Base-by-base conservation (phyloP, 805 yeast genomes). In the Wickerhamomyces strasburgensis region DNA sequence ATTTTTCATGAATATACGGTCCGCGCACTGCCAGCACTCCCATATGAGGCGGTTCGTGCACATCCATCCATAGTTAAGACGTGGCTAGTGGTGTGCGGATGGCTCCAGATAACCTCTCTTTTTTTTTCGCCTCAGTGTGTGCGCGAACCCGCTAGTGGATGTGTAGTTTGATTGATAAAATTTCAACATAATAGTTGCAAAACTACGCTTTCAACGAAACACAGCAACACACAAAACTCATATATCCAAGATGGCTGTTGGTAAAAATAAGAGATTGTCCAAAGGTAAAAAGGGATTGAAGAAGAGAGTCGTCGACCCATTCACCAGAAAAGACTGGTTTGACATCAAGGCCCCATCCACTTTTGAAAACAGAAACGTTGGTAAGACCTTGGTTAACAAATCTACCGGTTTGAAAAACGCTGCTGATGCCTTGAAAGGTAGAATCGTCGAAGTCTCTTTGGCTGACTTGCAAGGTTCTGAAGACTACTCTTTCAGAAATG, bases 391-490 rank as follows among this genome's bases (percentile, higher is more conserved):
- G 64, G 94, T 90, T 71, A 90, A 90, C 95, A 90, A 86, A 71
- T 84, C 96, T 47, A 85, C 96, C 60, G 98, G 98, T 85, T 79
- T 90, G 69, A 84, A 85, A 78, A 88, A 84, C 75, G 96, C 97
- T 66, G 88, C 88, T 64, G 98, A 90, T 70, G 95, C 95, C 64
- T 83, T 90, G 67, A 90, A 88, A 76, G 98, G 98, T 64, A 88
- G 98, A 74, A 85, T 90, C 59, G 81, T 90, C 58, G 98, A 90
- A 73, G 88, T 89, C 55, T 82, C 87, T 56, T 80, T 90, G 57
- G 98, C 97, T 61, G 98, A 90, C 72, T 80, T 90, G 65, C 97
- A 90, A 77, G 95, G 95, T 64, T 86, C 94, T 64, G 98, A 90
- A 79, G 98, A 90, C 76, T 95, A 89, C 80, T 81, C 97, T 52